phyloP scores from a whole-genome alignment of 805 yeast genomes.

The Ogataea parapolymorpha region DNA sequence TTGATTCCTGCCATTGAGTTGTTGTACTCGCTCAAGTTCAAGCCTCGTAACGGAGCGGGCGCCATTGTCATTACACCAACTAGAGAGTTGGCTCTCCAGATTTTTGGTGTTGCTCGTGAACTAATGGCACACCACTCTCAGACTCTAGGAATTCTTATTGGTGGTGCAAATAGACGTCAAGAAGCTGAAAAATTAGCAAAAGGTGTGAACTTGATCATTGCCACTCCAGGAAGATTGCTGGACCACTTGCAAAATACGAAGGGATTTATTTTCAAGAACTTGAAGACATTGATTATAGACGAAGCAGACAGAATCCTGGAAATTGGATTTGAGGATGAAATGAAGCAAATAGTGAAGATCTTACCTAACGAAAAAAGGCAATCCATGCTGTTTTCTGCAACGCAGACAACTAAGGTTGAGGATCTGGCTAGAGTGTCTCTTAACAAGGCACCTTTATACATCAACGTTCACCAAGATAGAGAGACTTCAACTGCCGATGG shows the following conservation, averaged over 20 bases:
- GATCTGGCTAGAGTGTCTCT: conserved; percentile 95
- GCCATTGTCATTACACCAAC: conserved; percentile 96
- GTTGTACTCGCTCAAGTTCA: conserved; percentile 84
- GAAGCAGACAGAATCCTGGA: conserved; percentile 98
- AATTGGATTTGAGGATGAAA: conserved; percentile 98
- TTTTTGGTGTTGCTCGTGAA: conserved; percentile 96
- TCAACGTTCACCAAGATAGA: conserved; percentile 83
- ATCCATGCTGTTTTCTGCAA: conserved; percentile 97
- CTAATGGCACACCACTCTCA: conserved; percentile 87
- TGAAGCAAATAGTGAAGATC: conserved; percentile 93
- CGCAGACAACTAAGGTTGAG: conserved; percentile 98
- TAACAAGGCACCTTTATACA: conserved; percentile 89
- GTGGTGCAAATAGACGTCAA: conserved; percentile 96
- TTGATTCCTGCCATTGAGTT: conserved; percentile 93
- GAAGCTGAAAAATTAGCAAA: conserved; percentile 92
- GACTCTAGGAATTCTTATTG: conserved; percentile 94
- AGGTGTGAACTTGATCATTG: conserved; percentile 91
- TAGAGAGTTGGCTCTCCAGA: conserved; percentile 95
- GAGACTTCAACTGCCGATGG: conserved; percentile 94
- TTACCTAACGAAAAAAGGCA: conserved; percentile 92
- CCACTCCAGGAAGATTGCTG: conserved; percentile 95
- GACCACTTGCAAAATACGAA: conserved; percentile 96
- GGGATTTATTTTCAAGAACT: conserved; percentile 91
- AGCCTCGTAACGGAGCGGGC: conserved; percentile 98
- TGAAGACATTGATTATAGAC: conserved; percentile 91